Evolutionary conservation across 345 rosid species (phyloP).

Genomic region (Viola odorata): DNA sequence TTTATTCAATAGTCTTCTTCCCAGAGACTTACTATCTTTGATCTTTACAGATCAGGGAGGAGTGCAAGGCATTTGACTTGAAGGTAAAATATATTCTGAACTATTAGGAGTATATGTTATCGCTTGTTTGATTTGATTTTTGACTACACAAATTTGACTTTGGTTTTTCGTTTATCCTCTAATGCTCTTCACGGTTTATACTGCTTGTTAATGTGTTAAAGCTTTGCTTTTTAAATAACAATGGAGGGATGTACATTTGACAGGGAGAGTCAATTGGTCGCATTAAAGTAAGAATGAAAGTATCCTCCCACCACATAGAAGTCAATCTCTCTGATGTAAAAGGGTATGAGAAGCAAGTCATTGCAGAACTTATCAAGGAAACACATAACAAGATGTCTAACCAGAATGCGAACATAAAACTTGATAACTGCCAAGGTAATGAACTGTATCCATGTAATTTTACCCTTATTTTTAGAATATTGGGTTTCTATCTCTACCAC

Average conservation of each 20-base stretch:
- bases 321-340: slow-evolving; percentile 46
- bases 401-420: slow-evolving; percentile 10
- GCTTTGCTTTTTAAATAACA: too few relatives aligned
- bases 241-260: too few relatives aligned
- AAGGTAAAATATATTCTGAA: slow-evolving; percentile 26
- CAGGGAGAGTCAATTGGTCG: slow-evolving; percentile 45
- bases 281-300: slow-evolving; percentile 36
- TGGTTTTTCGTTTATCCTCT: too few relatives aligned
- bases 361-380: slow-evolving; percentile 55
- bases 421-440: slow-evolving; percentile 30
- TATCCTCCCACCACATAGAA: slow-evolving; percentile 45
- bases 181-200: too few relatives aligned
- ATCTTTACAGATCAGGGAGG: slow-evolving; percentile 36
- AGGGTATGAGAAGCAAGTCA: slow-evolving; percentile 56
- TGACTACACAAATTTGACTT: too few relatives aligned
- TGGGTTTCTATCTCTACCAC: too few relatives aligned
- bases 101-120: background rate
- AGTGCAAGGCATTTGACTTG: slow-evolving; percentile 30
- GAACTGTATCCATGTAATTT: background rate
- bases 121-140: too few relatives aligned
- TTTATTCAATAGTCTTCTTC: background rate
- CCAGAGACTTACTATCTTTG: too few relatives aligned
- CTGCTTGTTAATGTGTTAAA: too few relatives aligned
- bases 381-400: slow-evolving; percentile 19
- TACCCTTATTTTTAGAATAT: background rate